Conservation (phyloP, 805 yeast species). For the Cyberlindnera xylosilytica region DNA sequence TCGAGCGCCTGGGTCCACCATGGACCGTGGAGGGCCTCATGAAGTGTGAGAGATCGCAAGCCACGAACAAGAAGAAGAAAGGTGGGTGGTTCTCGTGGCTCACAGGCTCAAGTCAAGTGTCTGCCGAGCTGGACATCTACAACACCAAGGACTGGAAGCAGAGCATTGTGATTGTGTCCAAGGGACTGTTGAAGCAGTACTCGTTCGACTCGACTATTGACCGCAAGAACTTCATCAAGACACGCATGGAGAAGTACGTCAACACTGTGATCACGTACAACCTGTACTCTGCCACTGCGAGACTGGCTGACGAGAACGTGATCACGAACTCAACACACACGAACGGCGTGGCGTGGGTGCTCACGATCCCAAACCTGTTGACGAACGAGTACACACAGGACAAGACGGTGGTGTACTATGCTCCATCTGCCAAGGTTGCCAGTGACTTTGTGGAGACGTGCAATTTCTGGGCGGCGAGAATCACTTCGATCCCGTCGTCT, state of each 20-base stretch:
- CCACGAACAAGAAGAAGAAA: constrained; percentile 10
- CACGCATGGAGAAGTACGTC: constrained; percentile 21
- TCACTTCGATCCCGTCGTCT: constrained; percentile 70
- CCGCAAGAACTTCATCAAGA: constrained; percentile 19
- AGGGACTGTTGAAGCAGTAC: constrained; percentile 46
- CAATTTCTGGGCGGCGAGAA: constrained; percentile 88
- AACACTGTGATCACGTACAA: constrained; percentile 22
- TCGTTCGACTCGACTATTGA: constrained; percentile 33
- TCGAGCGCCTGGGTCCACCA: constrained; percentile 71
- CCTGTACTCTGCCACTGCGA: constrained; percentile 26
- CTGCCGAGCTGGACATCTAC: constrained; percentile 31
- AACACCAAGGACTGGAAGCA: constrained; percentile 30
- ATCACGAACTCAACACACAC: constrained; percentile 21
- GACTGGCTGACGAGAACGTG: constrained; percentile 20
- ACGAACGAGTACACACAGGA: constrained; percentile 21
- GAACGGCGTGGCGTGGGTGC: constrained; percentile 26
- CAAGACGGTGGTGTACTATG: constrained; percentile 23
- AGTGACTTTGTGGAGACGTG: constrained; percentile 69
- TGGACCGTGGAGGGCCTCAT: constrained; percentile 74
- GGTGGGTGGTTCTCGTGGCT: constrained; percentile 25
- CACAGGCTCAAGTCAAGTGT: constrained; percentile 12
- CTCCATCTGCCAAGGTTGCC: constrained; percentile 49
- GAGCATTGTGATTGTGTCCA: constrained; percentile 46
- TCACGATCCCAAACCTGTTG: constrained; percentile 24
- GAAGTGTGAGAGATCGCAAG: constrained; percentile 27